Evolutionary conservation across 305 asterid species (phyloP), one percentile per base, ranked within the genome.

Genomic region (Solanum hybrid): DNA sequence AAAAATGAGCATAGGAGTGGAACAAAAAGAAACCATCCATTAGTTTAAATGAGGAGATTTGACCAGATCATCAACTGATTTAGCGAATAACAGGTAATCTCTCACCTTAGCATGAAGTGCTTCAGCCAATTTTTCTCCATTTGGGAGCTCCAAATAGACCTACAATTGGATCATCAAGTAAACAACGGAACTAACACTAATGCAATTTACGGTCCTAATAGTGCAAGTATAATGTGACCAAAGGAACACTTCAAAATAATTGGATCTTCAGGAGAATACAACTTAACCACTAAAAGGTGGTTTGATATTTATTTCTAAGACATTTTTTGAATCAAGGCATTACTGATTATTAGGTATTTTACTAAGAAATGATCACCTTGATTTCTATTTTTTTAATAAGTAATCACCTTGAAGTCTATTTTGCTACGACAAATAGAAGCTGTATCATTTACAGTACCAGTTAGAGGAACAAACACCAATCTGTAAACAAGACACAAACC

Each of bases 81-180:
- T 45, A 75, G 76, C 76, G 10, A 87, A 68, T 12, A 65, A 72
- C 17, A 85, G 79, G 27, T 73, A 73, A 36, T 38, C 79, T 84
- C 91, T 92, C 90, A 97, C 99, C 99, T 95, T 97, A 82, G 98
- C 93, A 89, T 94, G 96, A 92, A 98, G 97, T 89, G 98, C 93
- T 91, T 97, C 96, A 61, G 98, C 99, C 90, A 97, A 91, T 90
- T 41, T 90, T 92, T 93, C 96, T 24, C 99, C 99, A 93, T 96
- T 89, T 86, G 97, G 95, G 89, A 94, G 88, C 95, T 98, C 99
- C 96, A 98, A 91, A 93, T 97, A 98, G 82, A 97, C 99, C 99
- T 98, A 91, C 94, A 93, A 22, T 86, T 3, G 33, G 79, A 61
- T 86, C 57, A 61, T 61, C 51, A 86, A 61, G 57, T 61, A 61